phyloP scores from a whole-genome alignment of 78 protist genomes.

The Dictyostelium intermedium region DNA sequence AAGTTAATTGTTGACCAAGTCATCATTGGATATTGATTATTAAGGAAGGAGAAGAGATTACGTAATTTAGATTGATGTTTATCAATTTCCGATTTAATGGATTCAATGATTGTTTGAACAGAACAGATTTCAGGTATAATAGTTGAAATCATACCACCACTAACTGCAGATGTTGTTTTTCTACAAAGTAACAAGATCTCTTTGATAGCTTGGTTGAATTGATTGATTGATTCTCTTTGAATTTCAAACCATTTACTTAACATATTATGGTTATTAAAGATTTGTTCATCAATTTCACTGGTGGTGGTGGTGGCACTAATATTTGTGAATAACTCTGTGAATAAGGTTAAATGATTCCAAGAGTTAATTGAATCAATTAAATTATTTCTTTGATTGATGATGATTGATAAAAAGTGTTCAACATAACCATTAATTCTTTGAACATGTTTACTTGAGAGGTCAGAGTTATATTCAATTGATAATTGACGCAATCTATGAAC shows the following conservation, averaged over 20 bases:
- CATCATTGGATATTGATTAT: slow-evolving; percentile 14
- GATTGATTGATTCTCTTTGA: slow-evolving; percentile 7
- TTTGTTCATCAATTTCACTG: neutral
- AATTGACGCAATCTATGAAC: slow-evolving; percentile 49
- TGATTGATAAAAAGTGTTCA: slow-evolving; percentile 13
- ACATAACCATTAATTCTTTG: slow-evolving; percentile 56
- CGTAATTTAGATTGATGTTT: slow-evolving; percentile 21
- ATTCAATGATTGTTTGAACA: neutral
- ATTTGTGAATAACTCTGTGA: slow-evolving; percentile 4
- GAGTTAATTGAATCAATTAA: neutral
- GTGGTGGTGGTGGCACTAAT: neutral
- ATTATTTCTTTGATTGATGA: slow-evolving; percentile 12
- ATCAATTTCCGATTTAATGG: neutral
- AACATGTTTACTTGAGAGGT: slow-evolving; percentile 50
- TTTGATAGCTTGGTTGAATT: neutral
- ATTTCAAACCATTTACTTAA: neutral
- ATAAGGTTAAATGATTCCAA: neutral
- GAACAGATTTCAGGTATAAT: neutral
- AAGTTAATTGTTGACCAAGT: neutral
- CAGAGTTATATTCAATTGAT: slow-evolving; percentile 32
- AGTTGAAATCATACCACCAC: neutral
- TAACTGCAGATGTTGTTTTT: neutral
- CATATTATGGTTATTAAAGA: neutral
- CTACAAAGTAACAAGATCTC: slow-evolving; percentile 12
- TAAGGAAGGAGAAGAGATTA: neutral